Conservation (phyloP, 306 rosid genomes). For the Gastrolobium bilobum region DNA sequence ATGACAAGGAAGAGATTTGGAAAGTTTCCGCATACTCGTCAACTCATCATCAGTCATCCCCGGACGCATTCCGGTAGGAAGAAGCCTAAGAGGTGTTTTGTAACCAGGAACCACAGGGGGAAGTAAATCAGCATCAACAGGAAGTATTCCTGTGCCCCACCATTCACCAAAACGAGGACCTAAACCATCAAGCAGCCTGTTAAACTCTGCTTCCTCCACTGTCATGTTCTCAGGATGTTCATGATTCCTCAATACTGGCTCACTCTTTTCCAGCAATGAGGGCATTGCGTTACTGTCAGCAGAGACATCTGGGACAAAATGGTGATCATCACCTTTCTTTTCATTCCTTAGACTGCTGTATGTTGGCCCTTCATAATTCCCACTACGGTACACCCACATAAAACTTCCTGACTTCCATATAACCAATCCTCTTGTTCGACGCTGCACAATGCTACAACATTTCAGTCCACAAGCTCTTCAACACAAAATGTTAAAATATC, state of each 20-base stretch:
- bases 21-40: conserved; percentile 78
- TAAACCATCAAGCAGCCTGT: conserved; percentile 76
- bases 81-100: conserved; percentile 90
- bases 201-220: conserved; percentile 78
- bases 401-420: conserved; percentile 91
- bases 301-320: conserved; percentile 69
- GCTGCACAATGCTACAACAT: conserved; percentile 74
- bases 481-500: conserved; percentile 2
- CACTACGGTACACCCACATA: conserved; percentile 92
- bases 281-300: conserved; percentile 29
- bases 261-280: conserved; percentile 50
- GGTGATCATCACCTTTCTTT: conserved; percentile 53
- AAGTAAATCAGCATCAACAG: conserved; percentile 95
- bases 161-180: conserved; percentile 96
- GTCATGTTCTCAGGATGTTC: conserved; percentile 60
- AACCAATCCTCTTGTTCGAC: conserved; percentile 89
- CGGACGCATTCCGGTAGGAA: conserved; percentile 83
- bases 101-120: conserved; percentile 81
- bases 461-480: conserved; percentile 57
- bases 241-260: conserved; percentile 49
- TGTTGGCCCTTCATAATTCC: conserved; percentile 71
- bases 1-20: conserved; percentile 93
- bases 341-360: conserved; percentile 45
- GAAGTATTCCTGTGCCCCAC: conserved; percentile 98
- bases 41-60: conserved; percentile 83